Conservation (phyloP, 352 stramenopile genomes). For the Pythium scleroteichum region DNA sequence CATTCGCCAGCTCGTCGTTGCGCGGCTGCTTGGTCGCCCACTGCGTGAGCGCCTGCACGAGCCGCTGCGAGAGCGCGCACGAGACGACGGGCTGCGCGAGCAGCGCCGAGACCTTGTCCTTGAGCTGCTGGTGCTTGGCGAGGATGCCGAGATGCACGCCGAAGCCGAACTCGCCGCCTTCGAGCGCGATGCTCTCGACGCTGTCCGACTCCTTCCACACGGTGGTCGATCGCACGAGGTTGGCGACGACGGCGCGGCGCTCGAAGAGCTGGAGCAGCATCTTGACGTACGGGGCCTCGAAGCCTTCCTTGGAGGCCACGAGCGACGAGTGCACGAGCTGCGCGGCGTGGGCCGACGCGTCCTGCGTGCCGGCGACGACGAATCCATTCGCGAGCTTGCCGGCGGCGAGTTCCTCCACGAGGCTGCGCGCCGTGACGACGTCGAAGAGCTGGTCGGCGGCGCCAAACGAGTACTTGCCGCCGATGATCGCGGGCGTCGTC, state of each 20-base stretch:
- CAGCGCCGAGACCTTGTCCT: slow-evolving; percentile 58
- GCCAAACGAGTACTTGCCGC: slow-evolving; percentile 81
- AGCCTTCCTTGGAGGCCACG: slow-evolving; percentile 56
- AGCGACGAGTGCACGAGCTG: slow-evolving; percentile 54
- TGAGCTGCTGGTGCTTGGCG: slow-evolving; percentile 67
- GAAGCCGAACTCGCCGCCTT: slow-evolving; percentile 78
- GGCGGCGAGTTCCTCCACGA: slow-evolving; percentile 66
- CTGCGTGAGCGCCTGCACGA: slow-evolving; percentile 46
- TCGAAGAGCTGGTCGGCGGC: slow-evolving; percentile 74
- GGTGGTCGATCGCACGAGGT: slow-evolving; percentile 65
- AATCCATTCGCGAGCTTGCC: slow-evolving; percentile 77
- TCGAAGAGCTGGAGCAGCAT: slow-evolving; percentile 80
- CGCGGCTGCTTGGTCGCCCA: slow-evolving; percentile 57
- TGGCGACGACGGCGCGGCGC: slow-evolving; percentile 66
- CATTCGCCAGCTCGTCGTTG: slow-evolving; percentile 57
- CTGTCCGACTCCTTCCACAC: slow-evolving; percentile 53
- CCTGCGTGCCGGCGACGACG: slow-evolving; percentile 39
- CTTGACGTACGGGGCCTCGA: slow-evolving; percentile 76
- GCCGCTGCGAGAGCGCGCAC: slow-evolving; percentile 40
- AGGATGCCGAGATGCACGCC: slow-evolving; percentile 68
- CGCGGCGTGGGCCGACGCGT: slow-evolving; percentile 25
- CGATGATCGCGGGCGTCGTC: slow-evolving; percentile 66
- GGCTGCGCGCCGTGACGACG: slow-evolving; percentile 73
- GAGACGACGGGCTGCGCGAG: slow-evolving; percentile 32
- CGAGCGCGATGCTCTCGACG: slow-evolving; percentile 40